Evolutionary conservation across 2,329 filamentous ascomycete genomes (phyloP), one percentile per base, ranked within the genome.

Genomic region (Aspergillus sp.): DNA sequence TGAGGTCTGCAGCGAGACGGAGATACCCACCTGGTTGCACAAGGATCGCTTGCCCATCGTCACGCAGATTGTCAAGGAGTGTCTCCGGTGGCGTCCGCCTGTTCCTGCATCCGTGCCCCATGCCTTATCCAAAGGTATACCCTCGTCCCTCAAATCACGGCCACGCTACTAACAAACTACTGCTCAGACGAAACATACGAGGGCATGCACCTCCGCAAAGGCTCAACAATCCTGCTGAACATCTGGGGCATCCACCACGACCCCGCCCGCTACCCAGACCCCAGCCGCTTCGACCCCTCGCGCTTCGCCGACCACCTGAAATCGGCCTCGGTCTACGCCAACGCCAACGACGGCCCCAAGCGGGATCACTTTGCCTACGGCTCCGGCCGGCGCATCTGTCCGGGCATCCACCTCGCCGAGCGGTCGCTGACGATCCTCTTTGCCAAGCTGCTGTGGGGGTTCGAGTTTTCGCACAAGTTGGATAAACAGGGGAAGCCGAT

Each of bases 21-120:
- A 80, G 17, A 79, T 83, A 52, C 84, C 84, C 0, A 82, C 83
- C 58, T 77, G 77, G 9, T 72, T 77, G 1, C 68, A 73, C 49
- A 64, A 67, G 49, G 53, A 60, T 43, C 30, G 46, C 25, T 69
- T 69, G 17, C 63, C 62, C 1, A 66, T 87, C 66, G 69, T 87
- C 34, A 77, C 80, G 22, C 82, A 82, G 1, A 76, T 85, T 13
- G 78, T 86, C 19, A 86, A 86, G 62, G 86, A 89, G 63, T 78
- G 82, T 1, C 72, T 87, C 11, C 79, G 85, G 2, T 87, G 85
- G 84, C 78, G 84, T 5, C 83, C 84, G 0, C 63, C 65, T 11
- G 50, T 62, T 3, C 60, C 65, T 4, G 49, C 64, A 0, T 55
- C 57, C 2, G 60, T 71, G 46, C 61, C 66, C 1, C 67, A 69